Base-by-base conservation (phyloP, 129 eudicot species). In the Scalesia atractyloides region DNA sequence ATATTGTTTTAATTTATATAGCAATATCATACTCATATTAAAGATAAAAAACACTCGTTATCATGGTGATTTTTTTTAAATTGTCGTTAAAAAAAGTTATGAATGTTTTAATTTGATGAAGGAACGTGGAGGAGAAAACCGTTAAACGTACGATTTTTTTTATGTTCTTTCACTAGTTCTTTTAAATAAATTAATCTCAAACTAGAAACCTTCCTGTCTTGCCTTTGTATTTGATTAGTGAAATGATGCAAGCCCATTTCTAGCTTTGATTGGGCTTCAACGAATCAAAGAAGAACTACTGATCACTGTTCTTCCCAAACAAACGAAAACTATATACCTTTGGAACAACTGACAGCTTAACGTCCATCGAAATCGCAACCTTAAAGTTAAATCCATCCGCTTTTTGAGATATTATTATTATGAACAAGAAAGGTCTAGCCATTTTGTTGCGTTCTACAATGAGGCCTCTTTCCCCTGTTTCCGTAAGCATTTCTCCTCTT, bases 371-470 rank as follows among this genome's bases (percentile, higher is more conserved):
- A 14, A 16, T 54, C 69, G 8, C 50, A 14, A n/a, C 50, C 37
- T 73, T 9, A 47, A 68, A 33, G 16, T 18, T 18, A 18, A 61
- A 9, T 2, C 43, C 9, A 16, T 36, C 18, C 4, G 8, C 24
- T 4, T 37, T 39, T 7, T 41, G 60, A 43, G 46, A 41, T 6
- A 41, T 41, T 39, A 36, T 5, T 72, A 77, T 46, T n/a, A 87
- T 84, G 95, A 93, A 93, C 88, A 89, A 63, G 79, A 93, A 87
- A 80, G 96, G 82, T 26, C 88, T 93, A 26, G 82, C 96, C 9
- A 85, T 93, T 84, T 74, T 93, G 49, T 74, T 93, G 95, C 89
- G 98, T 48, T 76, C 98, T 64, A 90, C 76, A 89, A 93, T 93
- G 96, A 81, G 91, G 71, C 89, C 92, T 0, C 78, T 84, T 50